Base-by-base conservation (phyloP, 2,329 filamentous ascomycete genomes). In the Pseudogymnoascus sp. region DNA sequence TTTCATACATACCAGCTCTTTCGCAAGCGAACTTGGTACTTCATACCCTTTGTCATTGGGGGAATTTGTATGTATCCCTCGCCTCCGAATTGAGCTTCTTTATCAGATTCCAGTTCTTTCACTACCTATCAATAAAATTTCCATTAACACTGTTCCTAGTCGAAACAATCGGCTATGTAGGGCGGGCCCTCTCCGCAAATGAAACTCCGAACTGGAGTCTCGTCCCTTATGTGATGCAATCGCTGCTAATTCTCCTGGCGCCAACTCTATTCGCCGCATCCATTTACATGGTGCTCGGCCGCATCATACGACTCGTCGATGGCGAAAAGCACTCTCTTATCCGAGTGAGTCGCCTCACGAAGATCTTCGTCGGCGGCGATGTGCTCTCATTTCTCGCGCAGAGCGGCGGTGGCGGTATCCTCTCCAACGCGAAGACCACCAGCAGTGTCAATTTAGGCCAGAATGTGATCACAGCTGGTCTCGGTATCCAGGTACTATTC, bases 401-500 rank as follows among this genome's bases (percentile, higher is more conserved):
- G 66, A 63, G 63, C 37, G 65, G 28, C 31, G 68, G 67, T 67
- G 64, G 9, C 25, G 63, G 63, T 71, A 69, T 2, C 76, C 75
- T 11, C 70, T 67, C 6, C 68, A 67, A 1, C 64, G 73, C 12
- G 65, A 68, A 69, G 0, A 66, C 71, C 49, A 63, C 42, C 61
- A 62, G 71, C 62, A 28, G 63, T 72, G 25, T 42, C 8, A 36
- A 69, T 2, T 64, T 66, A 0, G 78, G 77, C 9, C 25, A 28
- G 25, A 70, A 77, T 59, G 72, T 83, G 49, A 77, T 83, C 12
- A 72, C 81, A 18, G 75, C 68, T 5, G 82, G 82, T 9, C 72
- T 84, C 2, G 69, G 78, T 7, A 66, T 83, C 3, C 82, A 84
- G 65, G 74, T 84, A 3, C 12, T 80, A 6, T 78, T 82, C 66